Percentiles rank a stretch among this genome's conserved stretches.
Evolutionary conservation across 2,329 filamentous ascomycete species (phyloP).

Genomic region (Penicillium sp.): DNA sequence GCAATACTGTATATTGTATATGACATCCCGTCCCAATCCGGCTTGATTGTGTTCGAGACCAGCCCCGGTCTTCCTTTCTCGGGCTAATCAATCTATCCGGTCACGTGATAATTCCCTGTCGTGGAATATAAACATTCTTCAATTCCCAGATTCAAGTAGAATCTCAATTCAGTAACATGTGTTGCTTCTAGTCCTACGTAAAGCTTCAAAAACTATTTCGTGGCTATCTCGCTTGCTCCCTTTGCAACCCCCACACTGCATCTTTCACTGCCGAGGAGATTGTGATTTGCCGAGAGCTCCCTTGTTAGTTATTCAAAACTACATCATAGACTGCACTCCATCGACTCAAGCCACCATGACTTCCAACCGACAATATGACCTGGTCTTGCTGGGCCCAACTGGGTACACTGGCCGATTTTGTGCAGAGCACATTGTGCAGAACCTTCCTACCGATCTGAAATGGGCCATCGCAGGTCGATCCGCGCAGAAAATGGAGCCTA

Average conservation of each 20-base stretch:
- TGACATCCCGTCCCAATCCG: background rate
- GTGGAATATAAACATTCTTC: background rate
- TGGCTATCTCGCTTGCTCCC: no score
- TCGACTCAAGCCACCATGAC: constrained; percentile 27
- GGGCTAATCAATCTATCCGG: constrained; percentile 5
- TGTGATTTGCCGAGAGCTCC: constrained; percentile 9
- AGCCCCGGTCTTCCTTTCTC: background rate
- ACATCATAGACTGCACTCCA: background rate
- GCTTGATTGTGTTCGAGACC: constrained; percentile 2
- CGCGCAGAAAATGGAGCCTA: constrained; percentile 59
- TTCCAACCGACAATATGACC: constrained; percentile 50
- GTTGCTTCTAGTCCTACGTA: background rate
- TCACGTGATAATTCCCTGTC: background rate
- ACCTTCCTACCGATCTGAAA: constrained; percentile 65
- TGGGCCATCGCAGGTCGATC: constrained; percentile 85
- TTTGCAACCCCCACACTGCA: background rate
- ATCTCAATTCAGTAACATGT: background rate
- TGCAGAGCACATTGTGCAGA: constrained; percentile 63
- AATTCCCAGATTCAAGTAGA: background rate
- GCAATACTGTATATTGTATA: background rate
- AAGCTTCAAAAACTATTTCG: background rate
- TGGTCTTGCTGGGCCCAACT: constrained; percentile 59
- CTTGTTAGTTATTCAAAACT: background rate
- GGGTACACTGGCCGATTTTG: constrained; percentile 77
- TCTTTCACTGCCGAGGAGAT: background rate